A percentile compares a stretch with the other conserved stretches of the same genome.
Evolutionary conservation across 225 moss, liverwort and hornwort species (phyloP).

Genomic region (Straminergon stramineum): DNA sequence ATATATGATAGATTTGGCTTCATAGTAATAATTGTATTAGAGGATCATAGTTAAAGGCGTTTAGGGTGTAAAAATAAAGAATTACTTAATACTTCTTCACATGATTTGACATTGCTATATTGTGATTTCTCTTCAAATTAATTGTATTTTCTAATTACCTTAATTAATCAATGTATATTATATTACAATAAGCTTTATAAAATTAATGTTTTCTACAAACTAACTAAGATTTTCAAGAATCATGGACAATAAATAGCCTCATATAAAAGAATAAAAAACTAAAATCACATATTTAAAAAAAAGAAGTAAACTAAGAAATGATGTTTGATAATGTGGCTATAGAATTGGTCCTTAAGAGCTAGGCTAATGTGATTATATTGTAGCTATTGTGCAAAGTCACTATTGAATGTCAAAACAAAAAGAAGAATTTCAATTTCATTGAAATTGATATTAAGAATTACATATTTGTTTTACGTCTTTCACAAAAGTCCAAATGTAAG

Average conservation of each 20-base stretch:
- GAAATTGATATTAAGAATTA: not conserved
- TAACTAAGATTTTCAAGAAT: not conserved
- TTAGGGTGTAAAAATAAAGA: not conserved
- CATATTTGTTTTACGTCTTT: fast-evolving
- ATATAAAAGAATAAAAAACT: not conserved
- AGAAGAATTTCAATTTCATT: not conserved
- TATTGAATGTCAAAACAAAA: not conserved
- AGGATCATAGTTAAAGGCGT: not conserved
- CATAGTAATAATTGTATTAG: not conserved
- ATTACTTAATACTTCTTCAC: not conserved
- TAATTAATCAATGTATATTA: not conserved
- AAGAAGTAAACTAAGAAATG: not conserved
- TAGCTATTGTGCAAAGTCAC: not conserved
- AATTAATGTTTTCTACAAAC: not conserved
- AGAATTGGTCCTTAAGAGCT: not conserved
- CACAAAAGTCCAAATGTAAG: not conserved
- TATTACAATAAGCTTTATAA: not conserved
- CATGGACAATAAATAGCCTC: not conserved
- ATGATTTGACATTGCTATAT: not conserved
- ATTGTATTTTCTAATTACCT: too few species aligned
- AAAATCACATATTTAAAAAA: not conserved
- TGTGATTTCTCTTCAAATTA: not conserved
- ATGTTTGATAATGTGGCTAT: not conserved
- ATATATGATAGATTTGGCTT: not conserved
- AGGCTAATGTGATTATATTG: not conserved